phyloP scores from a whole-genome alignment of 2,329 filamentous ascomycete species.

The Myotisia sp. region DNA sequence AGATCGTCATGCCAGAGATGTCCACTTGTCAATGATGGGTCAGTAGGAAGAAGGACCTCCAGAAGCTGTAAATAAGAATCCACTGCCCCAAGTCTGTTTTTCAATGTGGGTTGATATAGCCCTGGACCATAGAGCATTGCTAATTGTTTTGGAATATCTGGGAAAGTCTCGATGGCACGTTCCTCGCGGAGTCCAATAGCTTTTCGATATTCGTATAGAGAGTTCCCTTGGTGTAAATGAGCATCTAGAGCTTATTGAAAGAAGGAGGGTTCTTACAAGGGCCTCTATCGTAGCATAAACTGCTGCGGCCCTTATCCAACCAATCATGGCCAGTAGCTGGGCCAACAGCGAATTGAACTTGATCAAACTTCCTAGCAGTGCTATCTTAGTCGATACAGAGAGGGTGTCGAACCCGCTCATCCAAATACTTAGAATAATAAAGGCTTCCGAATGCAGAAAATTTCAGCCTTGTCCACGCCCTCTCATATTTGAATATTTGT shows the following conservation, averaged over 20 bases:
- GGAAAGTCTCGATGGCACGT: conserved; percentile 15
- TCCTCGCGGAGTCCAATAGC: conserved; percentile 24
- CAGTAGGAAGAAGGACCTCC: conserved; percentile 4
- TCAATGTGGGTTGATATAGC: conserved; percentile 21
- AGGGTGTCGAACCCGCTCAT: conserved; percentile 6
- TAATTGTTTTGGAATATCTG: conserved; percentile 10
- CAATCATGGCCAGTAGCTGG: conserved; percentile 22
- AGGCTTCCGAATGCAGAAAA: conserved; percentile 19
- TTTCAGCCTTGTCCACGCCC: conserved; percentile 18
- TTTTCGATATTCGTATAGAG: conserved; percentile 19
- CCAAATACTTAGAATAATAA: conserved; percentile 14
- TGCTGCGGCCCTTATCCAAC: conserved; percentile 20
- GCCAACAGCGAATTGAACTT: conserved; percentile 27
- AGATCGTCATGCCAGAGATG: conserved; percentile 30
- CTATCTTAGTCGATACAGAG: background rate
- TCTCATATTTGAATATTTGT: conserved; percentile 19
- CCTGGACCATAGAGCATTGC: conserved; percentile 24
- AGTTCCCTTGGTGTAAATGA: conserved; percentile 15
- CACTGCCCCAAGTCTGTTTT: conserved; percentile 13
- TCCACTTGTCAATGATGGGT: conserved; percentile 11
- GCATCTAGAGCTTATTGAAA: conserved; percentile 1
- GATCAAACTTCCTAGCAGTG: background rate
- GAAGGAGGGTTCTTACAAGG: conserved; percentile 22
- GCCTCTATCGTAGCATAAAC: conserved; percentile 21
- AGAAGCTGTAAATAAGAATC: conserved; percentile 7